Evolutionary conservation across 2,329 filamentous ascomycete species (phyloP).

Genomic region (Epicoccum nigrum): DNA sequence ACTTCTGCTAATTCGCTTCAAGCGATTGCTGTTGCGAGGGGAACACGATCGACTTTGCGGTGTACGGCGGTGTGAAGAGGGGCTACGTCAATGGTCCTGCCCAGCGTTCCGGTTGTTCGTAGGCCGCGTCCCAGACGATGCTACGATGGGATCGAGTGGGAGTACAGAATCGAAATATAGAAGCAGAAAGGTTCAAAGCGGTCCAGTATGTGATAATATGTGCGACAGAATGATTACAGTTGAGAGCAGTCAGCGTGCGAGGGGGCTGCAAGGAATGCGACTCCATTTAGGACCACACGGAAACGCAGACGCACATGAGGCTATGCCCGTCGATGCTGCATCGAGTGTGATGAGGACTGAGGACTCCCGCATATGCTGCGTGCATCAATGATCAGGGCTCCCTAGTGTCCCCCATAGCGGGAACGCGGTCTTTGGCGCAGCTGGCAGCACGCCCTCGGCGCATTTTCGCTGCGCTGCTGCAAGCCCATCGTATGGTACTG

Average conservation of each 20-base stretch:
- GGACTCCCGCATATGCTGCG: slow-evolving; percentile 10
- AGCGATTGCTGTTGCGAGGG: slow-evolving; percentile 9
- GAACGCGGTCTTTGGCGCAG: slow-evolving; percentile 6
- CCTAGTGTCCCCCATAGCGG: slow-evolving; percentile 11
- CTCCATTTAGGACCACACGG: slow-evolving; percentile 14
- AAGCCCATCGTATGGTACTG: slow-evolving; percentile 10
- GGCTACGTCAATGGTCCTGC: slow-evolving; percentile 19
- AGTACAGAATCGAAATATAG: slow-evolving; percentile 19
- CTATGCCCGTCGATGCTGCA: slow-evolving; percentile 10
- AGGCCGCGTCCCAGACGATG: slow-evolving; percentile 15
- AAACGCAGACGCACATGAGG: slow-evolving; percentile 7
- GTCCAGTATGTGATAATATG: slow-evolving; percentile 2
- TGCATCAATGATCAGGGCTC: slow-evolving; percentile 12
- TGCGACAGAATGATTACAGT: slow-evolving; percentile 13
- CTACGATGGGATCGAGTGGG: slow-evolving; percentile 14
- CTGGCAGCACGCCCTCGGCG: slow-evolving; percentile 7
- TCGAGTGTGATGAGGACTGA: slow-evolving; percentile 9
- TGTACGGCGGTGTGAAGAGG: slow-evolving; percentile 16
- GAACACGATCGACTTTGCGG: slow-evolving; percentile 14
- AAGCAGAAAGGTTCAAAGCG: slow-evolving; percentile 8
- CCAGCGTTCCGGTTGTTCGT: slow-evolving; percentile 11
- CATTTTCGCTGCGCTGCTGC: slow-evolving; percentile 13
- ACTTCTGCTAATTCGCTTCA: slow-evolving; percentile 4
- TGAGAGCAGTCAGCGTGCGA: slow-evolving; percentile 11
- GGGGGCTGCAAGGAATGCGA: slow-evolving; percentile 9